Evolutionary conservation across 768 basidiomycete species (phyloP).

Genomic region (Tulasnella sp.): DNA sequence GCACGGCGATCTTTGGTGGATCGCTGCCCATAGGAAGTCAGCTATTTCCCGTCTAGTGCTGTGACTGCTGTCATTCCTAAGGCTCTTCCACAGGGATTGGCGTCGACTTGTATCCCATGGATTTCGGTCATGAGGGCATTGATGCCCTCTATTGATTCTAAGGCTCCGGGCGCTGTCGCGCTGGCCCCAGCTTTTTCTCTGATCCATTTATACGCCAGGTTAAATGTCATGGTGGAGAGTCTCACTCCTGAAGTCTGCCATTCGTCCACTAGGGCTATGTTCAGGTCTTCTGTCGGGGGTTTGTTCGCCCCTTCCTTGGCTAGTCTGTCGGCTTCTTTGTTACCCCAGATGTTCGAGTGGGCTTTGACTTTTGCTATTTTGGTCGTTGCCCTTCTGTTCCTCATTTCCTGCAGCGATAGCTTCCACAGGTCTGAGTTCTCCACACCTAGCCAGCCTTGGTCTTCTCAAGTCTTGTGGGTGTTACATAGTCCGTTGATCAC

Average conservation of each 20-base stretch:
- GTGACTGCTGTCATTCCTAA: too few species aligned
- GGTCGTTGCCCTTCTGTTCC: background rate
- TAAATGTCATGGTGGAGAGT: background rate
- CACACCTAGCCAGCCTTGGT: background rate
- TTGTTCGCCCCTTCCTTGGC: background rate
- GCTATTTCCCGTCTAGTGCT: conserved; percentile 1
- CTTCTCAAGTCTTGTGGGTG: background rate
- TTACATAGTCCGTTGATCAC: background rate
- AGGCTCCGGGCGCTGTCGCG: too few species aligned
- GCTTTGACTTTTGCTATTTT: background rate
- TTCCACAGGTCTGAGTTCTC: background rate
- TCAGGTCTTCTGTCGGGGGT: too few species aligned
- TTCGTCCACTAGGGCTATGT: background rate
- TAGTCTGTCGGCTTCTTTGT: background rate
- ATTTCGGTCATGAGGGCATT: too few species aligned
- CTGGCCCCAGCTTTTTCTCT: too few species aligned
- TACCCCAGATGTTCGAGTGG: background rate
- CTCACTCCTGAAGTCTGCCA: background rate
- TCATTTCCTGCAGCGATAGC: background rate
- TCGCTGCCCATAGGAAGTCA: conserved; percentile 24
- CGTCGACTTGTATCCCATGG: too few species aligned
- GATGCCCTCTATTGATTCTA: too few species aligned
- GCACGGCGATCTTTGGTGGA: conserved; percentile 17
- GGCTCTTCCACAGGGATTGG: too few species aligned
- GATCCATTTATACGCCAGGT: background rate